A percentile compares a stretch with the other conserved stretches of the same genome.
Conservation (phyloP, 306 rosid species). For the Sicyos baderoa region DNA sequence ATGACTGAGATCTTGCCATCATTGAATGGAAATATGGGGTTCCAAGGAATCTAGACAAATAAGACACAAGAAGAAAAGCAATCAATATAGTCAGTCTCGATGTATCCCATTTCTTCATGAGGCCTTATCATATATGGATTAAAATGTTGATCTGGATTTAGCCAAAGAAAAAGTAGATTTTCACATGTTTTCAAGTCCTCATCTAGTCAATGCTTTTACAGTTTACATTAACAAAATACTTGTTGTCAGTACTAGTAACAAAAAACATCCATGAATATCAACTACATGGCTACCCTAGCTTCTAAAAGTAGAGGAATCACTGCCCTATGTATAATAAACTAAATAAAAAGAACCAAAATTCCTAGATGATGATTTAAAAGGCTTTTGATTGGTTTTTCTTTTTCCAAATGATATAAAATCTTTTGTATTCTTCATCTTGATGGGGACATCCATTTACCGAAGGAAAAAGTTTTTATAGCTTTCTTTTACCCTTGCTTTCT, state of each 20-base stretch:
- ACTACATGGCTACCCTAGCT: not conserved
- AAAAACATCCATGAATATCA: not conserved
- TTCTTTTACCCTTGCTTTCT: too few species aligned
- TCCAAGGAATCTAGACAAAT: slow-evolving; percentile 69
- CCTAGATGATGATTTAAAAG: not conserved
- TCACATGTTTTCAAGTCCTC: not conserved
- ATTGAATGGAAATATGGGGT: slow-evolving; percentile 88
- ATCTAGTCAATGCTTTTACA: not conserved
- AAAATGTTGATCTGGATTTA: not conserved
- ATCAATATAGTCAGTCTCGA: not conserved
- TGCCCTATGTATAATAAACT: not conserved
- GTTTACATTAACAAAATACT: not conserved
- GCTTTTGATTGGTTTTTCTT: too few species aligned
- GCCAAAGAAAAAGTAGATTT: not conserved
- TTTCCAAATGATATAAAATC: too few species aligned
- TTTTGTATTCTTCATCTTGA: too few species aligned
- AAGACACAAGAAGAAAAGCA: slow-evolving; percentile 21
- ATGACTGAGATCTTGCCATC: slow-evolving; percentile 53
- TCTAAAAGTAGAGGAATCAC: not conserved
- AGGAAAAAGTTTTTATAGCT: too few species aligned
- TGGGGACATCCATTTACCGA: too few species aligned
- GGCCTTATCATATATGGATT: too few species aligned
- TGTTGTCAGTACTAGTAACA: not conserved
- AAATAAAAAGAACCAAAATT: not conserved
- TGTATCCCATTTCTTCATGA: not conserved